Conservation (phyloP, 257 asterid genomes). For the Capsicum rhomboideum region DNA sequence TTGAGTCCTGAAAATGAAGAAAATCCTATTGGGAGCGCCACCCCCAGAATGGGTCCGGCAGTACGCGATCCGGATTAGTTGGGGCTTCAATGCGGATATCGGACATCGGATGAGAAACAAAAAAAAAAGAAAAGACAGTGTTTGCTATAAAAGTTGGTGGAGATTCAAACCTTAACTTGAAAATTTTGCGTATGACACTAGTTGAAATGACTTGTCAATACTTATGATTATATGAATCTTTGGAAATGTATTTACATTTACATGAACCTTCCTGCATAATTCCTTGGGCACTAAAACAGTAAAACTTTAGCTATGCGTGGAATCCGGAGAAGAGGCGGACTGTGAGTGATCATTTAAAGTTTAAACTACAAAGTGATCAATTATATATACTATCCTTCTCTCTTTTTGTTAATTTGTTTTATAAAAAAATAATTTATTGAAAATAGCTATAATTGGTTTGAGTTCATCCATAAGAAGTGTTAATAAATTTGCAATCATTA, state of each 20-base stretch:
- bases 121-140: too few relatives aligned
- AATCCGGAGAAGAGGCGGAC: too few relatives aligned
- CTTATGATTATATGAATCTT: background rate
- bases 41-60: too few relatives aligned
- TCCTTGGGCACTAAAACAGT: too few relatives aligned
- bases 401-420: background rate
- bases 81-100: too few relatives aligned
- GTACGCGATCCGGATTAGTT: too few relatives aligned
- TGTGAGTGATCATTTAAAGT: too few relatives aligned
- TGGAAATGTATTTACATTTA: background rate
- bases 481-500: background rate
- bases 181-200: background rate
- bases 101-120: too few relatives aligned
- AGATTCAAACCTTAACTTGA: background rate
- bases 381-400: background rate
- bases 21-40: too few relatives aligned
- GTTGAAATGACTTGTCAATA: background rate
- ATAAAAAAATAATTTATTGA: background rate
- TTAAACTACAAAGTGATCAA: conserved; percentile 18
- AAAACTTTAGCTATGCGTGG: too few relatives aligned
- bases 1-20: too few relatives aligned
- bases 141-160: too few relatives aligned
- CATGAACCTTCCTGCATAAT: background rate
- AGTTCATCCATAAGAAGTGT: background rate
- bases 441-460: background rate